phyloP scores from a whole-genome alignment of 2,329 filamentous ascomycete genomes.

The Pestalotiopsis sp. region DNA sequence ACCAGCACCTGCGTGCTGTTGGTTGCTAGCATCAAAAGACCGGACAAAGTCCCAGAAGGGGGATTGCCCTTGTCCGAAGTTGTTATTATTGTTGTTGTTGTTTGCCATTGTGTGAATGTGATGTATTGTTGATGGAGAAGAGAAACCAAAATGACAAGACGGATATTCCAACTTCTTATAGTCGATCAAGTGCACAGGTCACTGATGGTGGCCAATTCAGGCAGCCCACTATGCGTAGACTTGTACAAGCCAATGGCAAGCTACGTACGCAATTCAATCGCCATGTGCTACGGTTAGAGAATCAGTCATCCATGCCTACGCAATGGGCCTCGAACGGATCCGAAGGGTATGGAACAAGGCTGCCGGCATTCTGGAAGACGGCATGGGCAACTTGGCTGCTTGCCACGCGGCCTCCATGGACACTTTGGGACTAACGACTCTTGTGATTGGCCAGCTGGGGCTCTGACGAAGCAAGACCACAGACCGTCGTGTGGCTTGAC shows the following conservation, averaged over 20 bases:
- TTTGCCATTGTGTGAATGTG: slow-evolving; percentile 16
- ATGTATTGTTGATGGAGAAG: slow-evolving; percentile 1
- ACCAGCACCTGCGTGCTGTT: slow-evolving; percentile 25
- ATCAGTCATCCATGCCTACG: slow-evolving; percentile 14
- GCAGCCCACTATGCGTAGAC: slow-evolving; percentile 10
- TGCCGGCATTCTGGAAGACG: neutral
- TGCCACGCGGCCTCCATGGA: slow-evolving; percentile 16
- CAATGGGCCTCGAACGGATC: slow-evolving; percentile 14
- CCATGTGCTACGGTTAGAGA: neutral
- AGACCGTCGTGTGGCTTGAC: slow-evolving; percentile 2
- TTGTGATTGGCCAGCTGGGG: neutral
- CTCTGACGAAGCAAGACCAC: neutral
- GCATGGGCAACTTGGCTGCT: neutral
- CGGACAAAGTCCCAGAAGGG: slow-evolving; percentile 38
- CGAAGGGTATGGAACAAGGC: slow-evolving; percentile 14
- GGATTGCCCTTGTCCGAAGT: slow-evolving; percentile 13
- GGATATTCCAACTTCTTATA: slow-evolving; percentile 6
- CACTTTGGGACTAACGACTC: neutral
- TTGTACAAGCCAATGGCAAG: slow-evolving; percentile 11
- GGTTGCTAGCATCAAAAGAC: slow-evolving; percentile 32
- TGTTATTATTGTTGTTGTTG: slow-evolving; percentile 21
- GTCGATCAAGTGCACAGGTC: neutral
- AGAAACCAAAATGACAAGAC: neutral
- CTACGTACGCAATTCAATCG: slow-evolving; percentile 3
- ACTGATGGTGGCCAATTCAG: neutral